Evolutionary conservation across 2,329 filamentous ascomycete species (phyloP), one percentile per base, ranked within the genome.

Genomic region (Beauveria australis): DNA sequence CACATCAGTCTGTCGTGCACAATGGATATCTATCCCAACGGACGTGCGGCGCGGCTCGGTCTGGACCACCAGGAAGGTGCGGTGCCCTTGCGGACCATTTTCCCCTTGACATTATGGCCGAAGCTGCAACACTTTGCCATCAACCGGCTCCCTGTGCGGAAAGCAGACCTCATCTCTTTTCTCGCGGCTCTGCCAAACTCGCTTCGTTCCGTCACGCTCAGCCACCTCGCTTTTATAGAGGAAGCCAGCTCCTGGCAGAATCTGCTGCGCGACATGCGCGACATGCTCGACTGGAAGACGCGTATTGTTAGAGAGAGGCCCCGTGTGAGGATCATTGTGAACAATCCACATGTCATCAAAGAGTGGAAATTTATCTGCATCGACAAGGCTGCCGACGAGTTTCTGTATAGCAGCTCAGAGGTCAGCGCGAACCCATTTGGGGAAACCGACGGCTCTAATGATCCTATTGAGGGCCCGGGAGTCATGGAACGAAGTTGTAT

Each of bases 71-170:
- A 30, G 30, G 30, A 53, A 18, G 18, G 4, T 12, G 37, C 19
- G 33, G 19, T 26, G 51, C 66, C 70, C 0, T 61, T 76, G 9
- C 51, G 60, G 1, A 65, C 51, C 2, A 67, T 75, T 6, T 69
- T 76, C 22, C 69, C 72, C 0, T 16, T 71, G 7, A 62, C 69
- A 0, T 64, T 61, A 1, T 73, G 68, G 72, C 46, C 62, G 0
- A 63, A 62, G 0, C 62, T 77, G 5, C 63, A 62, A 0, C 70
- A 72, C 28, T 73, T 76, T 63, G 62, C 66, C 2, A 64, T 75
- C 51, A 41, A 26, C 37, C 44, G 44, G 12, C 4, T 47, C 10
- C 5, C 22, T 14, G n/a, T 47, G 12, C 19, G 12, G n/a, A 19
- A 47, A 22, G 19, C 22, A 22, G n/a, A 26, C n/a, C 44, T 47